Evolutionary conservation across 1,284 basidiomycete genomes (phyloP).

Genomic region (Entoloma clypeatum): DNA sequence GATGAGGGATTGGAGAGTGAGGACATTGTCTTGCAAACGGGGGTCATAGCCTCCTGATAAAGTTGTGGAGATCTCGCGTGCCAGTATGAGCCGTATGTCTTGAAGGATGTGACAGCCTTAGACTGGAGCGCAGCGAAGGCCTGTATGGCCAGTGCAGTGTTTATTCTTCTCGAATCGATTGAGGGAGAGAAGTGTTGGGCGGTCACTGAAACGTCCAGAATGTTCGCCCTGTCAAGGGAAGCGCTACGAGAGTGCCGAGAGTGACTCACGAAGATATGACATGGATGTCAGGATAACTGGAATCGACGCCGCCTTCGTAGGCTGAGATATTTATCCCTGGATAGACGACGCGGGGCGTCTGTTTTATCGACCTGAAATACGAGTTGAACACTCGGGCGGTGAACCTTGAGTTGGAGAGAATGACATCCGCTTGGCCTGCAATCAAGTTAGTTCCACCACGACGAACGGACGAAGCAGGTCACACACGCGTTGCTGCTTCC

Average conservation of each 20-base stretch:
- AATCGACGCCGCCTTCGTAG: constrained; percentile 49
- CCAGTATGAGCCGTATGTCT: constrained; percentile 65
- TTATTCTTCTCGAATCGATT: constrained; percentile 98
- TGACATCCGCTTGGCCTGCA: constrained; percentile 80
- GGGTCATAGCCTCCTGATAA: constrained; percentile 58
- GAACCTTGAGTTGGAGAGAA: constrained; percentile 91
- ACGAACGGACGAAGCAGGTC: neutral
- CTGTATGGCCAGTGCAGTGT: constrained; percentile 76
- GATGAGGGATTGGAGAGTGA: constrained; percentile 44
- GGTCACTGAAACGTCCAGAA: too few species aligned
- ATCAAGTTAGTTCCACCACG: constrained; percentile 1
- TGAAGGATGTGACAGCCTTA: constrained; percentile 19
- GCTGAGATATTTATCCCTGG: constrained; percentile 85
- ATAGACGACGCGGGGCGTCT: constrained; percentile 77
- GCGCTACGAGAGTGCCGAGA: constrained; percentile 5
- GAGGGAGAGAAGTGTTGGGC: constrained; percentile 81
- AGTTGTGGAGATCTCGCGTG: constrained; percentile 52
- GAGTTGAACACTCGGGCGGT: constrained; percentile 77
- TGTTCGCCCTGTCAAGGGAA: too few species aligned
- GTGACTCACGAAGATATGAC: constrained; percentile 65
- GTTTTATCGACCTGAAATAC: constrained; percentile 69
- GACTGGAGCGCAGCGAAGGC: constrained; percentile 60
- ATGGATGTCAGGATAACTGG: constrained; percentile 47
- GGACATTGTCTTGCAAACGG: constrained; percentile 42
- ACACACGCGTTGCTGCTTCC: constrained; percentile 83